Percentiles rank a stretch among this genome's conserved stretches.
These are phyloP conservation scores for Diaporthe vexans DNA, from an alignment of 2,329 filamentous ascomycete species.

Conservation along the genomic window DNA sequence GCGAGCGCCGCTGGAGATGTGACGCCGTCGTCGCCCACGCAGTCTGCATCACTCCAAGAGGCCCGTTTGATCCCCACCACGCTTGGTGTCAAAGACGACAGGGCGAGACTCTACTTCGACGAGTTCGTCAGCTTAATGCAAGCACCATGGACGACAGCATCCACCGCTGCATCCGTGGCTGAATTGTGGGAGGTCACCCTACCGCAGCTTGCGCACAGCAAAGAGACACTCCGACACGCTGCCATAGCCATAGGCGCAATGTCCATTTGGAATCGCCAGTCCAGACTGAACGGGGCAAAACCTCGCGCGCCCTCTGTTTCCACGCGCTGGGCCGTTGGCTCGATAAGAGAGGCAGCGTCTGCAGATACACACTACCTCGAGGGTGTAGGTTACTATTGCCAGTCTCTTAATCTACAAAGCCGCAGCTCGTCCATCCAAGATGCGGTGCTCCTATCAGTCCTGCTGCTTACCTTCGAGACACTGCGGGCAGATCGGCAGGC, in stretches of 20 bases:
- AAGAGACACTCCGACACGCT: constrained; percentile 11
- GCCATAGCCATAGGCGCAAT: constrained; percentile 20
- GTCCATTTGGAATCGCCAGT: not conserved
- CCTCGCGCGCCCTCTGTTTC: not conserved
- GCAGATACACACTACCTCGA: constrained; percentile 49
- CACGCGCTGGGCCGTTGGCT: not conserved
- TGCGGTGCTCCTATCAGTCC: constrained; percentile 47
- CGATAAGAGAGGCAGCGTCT: not conserved
- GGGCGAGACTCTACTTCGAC: not conserved
- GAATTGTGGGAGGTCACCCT: constrained; percentile 20
- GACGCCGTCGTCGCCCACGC: not conserved
- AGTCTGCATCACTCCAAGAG: not conserved
- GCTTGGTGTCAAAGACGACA: not conserved
- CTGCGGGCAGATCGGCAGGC: constrained; percentile 46
- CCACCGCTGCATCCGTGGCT: not conserved
- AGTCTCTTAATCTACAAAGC: constrained; percentile 50
- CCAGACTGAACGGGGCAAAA: not conserved
- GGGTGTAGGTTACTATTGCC: constrained; percentile 53
- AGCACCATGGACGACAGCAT: constrained; percentile 14
- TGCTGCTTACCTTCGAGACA: constrained; percentile 48
- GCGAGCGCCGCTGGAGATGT: too few species aligned
- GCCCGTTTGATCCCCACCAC: not conserved
- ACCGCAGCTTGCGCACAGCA: constrained; percentile 15
- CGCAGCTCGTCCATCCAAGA: constrained; percentile 36
- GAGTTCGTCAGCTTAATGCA: constrained; percentile 19